Percentiles rank a stretch among this genome's conserved stretches.
phyloP scores from a whole-genome alignment of 106 monocot species.

The Acorus gramineus region DNA sequence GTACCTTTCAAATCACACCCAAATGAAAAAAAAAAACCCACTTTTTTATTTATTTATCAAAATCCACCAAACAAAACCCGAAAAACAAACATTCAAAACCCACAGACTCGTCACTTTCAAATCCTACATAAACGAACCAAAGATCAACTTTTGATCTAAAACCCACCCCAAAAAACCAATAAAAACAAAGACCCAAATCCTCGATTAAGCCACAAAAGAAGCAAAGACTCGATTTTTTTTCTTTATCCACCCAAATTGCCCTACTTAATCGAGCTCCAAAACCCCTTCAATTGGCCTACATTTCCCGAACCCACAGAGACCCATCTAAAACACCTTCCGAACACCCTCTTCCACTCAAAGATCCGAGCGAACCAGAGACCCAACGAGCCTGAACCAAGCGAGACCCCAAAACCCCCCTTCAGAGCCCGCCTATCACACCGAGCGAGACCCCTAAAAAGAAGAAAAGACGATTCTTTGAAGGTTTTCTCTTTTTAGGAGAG shows the following conservation, averaged over 20 bases:
- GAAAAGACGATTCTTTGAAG: too few species aligned
- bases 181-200: neutral
- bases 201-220: neutral
- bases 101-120: too few species aligned
- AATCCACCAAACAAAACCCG: too few species aligned
- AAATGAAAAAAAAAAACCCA: too few species aligned
- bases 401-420: too few species aligned
- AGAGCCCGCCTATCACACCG: neutral
- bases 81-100: too few species aligned
- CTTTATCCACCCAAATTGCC: neutral
- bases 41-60: too few species aligned
- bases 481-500: too few species aligned
- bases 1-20: too few species aligned
- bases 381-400: neutral
- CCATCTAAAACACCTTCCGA: neutral
- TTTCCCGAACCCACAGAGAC: neutral
- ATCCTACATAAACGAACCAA: too few species aligned
- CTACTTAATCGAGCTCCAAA: neutral
- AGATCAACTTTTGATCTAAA: too few species aligned
- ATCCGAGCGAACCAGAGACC: neutral
- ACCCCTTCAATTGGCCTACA: slow-evolving; percentile 9
- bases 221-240: neutral
- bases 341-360: neutral
- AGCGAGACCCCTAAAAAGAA: neutral
- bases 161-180: too few species aligned